Percentiles rank a stretch among this genome's conserved stretches.
Conservation (phyloP, 2,329 filamentous ascomycete genomes). For the Phymatotrichopsis omnivora region DNA sequence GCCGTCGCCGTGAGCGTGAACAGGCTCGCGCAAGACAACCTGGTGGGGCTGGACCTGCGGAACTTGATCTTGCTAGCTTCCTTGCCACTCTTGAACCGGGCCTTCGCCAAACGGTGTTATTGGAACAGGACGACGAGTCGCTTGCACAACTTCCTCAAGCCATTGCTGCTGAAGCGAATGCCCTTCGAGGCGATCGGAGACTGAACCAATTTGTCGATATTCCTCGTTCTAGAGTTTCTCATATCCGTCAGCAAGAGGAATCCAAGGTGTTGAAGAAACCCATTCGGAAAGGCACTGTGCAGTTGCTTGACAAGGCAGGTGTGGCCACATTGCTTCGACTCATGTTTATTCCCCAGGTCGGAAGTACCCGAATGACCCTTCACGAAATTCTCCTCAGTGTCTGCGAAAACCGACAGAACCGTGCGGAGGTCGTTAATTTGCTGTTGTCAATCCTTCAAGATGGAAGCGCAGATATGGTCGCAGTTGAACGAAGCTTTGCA, state of each 20-base stretch:
- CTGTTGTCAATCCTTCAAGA: slow-evolving; percentile 90
- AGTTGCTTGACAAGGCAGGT: slow-evolving; percentile 94
- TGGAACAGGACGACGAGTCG: slow-evolving; percentile 84
- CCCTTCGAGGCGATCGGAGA: slow-evolving; percentile 48
- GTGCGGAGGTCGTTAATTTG: slow-evolving; percentile 85
- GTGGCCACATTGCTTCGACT: slow-evolving; percentile 93
- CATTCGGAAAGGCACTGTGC: slow-evolving; percentile 71
- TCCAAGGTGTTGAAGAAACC: slow-evolving; percentile 48
- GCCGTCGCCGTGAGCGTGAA: slow-evolving; percentile 77
- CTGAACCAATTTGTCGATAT: slow-evolving; percentile 46
- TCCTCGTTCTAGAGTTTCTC: slow-evolving; percentile 32
- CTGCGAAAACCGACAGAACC: slow-evolving; percentile 92
- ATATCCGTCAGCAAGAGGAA: slow-evolving; percentile 38
- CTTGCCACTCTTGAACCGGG: slow-evolving; percentile 72
- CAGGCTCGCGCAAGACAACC: slow-evolving; percentile 51
- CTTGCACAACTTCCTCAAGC: slow-evolving; percentile 75
- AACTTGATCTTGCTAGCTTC: slow-evolving; percentile 91
- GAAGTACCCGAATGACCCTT: slow-evolving; percentile 70
- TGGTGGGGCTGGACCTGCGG: slow-evolving; percentile 53
- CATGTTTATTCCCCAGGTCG: slow-evolving; percentile 93
- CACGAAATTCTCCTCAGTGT: slow-evolving; percentile 83
- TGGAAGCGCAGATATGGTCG: slow-evolving; percentile 82
- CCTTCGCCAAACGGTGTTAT: slow-evolving; percentile 73
- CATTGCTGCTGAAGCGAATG: slow-evolving; percentile 74
- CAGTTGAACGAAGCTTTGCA: slow-evolving; percentile 90